These are phyloP conservation scores for Pestalotiopsis sp. DNA, from an alignment of 2,329 filamentous ascomycete genomes.

Conservation along the genomic window DNA sequence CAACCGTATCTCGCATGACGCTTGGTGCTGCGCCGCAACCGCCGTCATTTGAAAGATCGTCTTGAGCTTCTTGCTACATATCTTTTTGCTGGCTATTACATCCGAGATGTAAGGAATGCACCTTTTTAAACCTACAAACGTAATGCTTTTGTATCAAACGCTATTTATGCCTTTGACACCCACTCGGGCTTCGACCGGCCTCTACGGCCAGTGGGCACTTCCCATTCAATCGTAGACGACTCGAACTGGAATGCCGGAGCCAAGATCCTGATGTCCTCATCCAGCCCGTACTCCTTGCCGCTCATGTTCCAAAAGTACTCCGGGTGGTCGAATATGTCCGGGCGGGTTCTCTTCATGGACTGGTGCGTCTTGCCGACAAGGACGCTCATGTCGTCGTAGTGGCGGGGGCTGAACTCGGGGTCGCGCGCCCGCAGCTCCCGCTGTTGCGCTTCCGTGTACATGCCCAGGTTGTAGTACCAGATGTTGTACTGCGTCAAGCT, in stretches of 20 bases:
- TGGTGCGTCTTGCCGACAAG: not conserved
- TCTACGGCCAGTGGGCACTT: not conserved
- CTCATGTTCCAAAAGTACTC: not conserved
- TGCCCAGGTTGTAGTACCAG: conserved; percentile 31
- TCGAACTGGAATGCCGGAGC: conserved; percentile 6
- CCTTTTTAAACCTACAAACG: too few species aligned
- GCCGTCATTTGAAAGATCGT: not conserved
- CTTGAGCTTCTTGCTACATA: too few species aligned
- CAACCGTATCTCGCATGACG: not conserved
- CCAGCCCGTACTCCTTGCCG: not conserved
- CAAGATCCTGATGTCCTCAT: not conserved
- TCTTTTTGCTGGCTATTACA: too few species aligned
- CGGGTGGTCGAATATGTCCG: not conserved
- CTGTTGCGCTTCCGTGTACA: conserved; percentile 26
- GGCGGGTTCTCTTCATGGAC: not conserved
- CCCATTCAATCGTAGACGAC: not conserved
- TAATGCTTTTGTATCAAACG: too few species aligned
- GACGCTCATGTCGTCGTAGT: conserved; percentile 31
- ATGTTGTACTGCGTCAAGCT: conserved; percentile 31
- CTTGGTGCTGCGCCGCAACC: not conserved
- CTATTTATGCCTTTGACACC: not conserved
- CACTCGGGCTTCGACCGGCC: conserved; percentile 5
- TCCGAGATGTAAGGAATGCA: too few species aligned
- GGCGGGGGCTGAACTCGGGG: conserved; percentile 27
- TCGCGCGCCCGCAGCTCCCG: conserved; percentile 25